Evolutionary conservation across 768 basidiomycete genomes (phyloP).

Genomic region (Omphalotus guepiniiformis): DNA sequence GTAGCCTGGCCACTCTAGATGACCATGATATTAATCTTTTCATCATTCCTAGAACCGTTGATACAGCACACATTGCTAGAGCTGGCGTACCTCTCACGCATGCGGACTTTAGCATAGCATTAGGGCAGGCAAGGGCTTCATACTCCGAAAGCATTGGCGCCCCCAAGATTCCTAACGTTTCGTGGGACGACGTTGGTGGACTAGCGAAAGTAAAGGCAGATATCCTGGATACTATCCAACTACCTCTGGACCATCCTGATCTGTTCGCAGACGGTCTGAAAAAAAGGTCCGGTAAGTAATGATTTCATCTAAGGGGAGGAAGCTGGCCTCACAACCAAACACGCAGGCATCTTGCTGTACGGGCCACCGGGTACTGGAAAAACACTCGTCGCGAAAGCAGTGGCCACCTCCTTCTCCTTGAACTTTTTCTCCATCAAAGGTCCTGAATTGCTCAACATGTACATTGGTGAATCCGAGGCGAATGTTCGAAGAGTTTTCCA

Average conservation of each 20-base stretch:
- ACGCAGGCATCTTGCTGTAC: slow-evolving; percentile 80
- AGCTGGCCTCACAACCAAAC: not conserved
- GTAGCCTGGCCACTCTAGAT: too few species aligned
- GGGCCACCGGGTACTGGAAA: slow-evolving; percentile 97
- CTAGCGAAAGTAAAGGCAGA: slow-evolving; percentile 83
- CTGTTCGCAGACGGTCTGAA: slow-evolving; percentile 88
- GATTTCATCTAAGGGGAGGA: too few species aligned
- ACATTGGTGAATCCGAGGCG: slow-evolving; percentile 97
- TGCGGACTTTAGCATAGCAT: slow-evolving; percentile 68
- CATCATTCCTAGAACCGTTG: too few species aligned
- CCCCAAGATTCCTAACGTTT: slow-evolving; percentile 91
- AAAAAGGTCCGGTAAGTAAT: slow-evolving; percentile 79
- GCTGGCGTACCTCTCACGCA: slow-evolving; percentile 44
- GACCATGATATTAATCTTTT: too few species aligned
- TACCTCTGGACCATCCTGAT: slow-evolving; percentile 88
- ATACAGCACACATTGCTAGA: too few species aligned
- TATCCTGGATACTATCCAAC: slow-evolving; percentile 92
- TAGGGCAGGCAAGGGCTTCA: slow-evolving; percentile 65
- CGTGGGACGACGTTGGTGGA: slow-evolving; percentile 98
- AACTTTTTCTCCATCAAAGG: slow-evolving; percentile 99
- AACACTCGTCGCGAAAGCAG: slow-evolving; percentile 92
- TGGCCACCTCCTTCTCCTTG: slow-evolving; percentile 90
- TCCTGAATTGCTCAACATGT: slow-evolving; percentile 95
- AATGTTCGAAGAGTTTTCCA: slow-evolving; percentile 94
- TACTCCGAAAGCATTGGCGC: slow-evolving; percentile 96